These are phyloP conservation scores for Exserohilum turcica DNA, from an alignment of 2,329 filamentous ascomycete species.

Conservation along the genomic window DNA sequence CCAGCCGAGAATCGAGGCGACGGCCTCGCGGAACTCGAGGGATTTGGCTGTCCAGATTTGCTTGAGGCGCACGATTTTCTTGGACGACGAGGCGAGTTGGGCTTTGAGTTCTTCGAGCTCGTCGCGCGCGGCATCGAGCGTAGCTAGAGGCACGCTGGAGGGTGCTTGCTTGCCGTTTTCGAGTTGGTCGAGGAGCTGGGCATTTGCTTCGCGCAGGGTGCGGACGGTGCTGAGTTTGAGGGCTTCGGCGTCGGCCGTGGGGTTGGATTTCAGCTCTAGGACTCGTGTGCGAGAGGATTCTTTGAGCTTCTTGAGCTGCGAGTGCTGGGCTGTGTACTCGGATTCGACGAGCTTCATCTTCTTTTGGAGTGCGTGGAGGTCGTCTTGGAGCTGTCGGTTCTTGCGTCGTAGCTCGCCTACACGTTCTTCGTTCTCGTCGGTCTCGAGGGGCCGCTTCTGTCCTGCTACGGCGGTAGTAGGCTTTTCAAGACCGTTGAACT, in stretches of 20 bases:
- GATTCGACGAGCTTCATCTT: conserved; percentile 72
- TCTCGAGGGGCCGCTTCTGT: conserved; percentile 67
- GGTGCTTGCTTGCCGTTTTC: conserved; percentile 40
- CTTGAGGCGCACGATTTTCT: conserved; percentile 82
- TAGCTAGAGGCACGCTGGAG: conserved; percentile 73
- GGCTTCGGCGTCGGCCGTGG: conserved; percentile 81
- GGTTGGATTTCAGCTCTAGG: conserved; percentile 87
- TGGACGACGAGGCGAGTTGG: conserved; percentile 69
- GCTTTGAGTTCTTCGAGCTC: conserved; percentile 67
- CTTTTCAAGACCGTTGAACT: conserved; percentile 71
- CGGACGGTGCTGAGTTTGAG: conserved; percentile 81
- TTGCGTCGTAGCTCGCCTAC: conserved; percentile 85
- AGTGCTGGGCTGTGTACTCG: conserved; percentile 72
- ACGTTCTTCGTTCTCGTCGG: conserved; percentile 67
- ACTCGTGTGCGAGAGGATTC: conserved; percentile 78
- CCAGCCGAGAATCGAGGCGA: conserved; percentile 90
- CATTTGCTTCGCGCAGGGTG: conserved; percentile 81
- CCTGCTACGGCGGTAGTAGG: conserved; percentile 52
- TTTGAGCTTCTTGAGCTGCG: conserved; percentile 72
- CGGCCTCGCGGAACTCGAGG: conserved; percentile 92
- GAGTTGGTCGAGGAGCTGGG: conserved; percentile 77
- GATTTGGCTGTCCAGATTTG: conserved; percentile 92
- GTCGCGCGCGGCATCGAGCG: conserved; percentile 74
- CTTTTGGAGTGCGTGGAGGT: conserved; percentile 71
- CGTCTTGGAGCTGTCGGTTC: conserved; percentile 82